Percentiles rank a stretch among this genome's conserved stretches.
These are phyloP conservation scores for Circinella umbellata DNA, from an alignment of 371 early-diverging fungal genomes.

Conservation along the genomic window DNA sequence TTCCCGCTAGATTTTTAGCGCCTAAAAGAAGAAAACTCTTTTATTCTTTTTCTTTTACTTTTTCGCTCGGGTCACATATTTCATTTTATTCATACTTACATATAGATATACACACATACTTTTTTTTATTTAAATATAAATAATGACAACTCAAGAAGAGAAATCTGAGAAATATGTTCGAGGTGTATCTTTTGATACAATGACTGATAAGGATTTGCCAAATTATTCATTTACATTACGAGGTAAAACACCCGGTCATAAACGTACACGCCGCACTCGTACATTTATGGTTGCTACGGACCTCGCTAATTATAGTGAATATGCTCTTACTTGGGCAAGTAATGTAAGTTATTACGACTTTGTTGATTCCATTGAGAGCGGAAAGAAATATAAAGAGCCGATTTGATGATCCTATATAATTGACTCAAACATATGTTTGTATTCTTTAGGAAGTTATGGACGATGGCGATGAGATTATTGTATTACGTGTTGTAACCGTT, in stretches of 20 bases:
- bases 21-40: not conserved
- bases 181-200: constrained; percentile 65
- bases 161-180: constrained; percentile 47
- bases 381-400: too few species aligned
- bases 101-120: not conserved
- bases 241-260: constrained; percentile 55
- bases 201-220: constrained; percentile 58
- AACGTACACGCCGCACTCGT: constrained; percentile 51
- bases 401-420: too few species aligned
- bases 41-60: not conserved
- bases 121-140: not conserved
- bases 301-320: constrained; percentile 62
- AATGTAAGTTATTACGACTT: constrained; percentile 35
- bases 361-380: not conserved
- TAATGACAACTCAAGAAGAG: not conserved
- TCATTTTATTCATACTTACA: too few species aligned
- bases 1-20: too few species aligned
- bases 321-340: constrained; percentile 62
- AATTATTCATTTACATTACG: constrained; percentile 64
- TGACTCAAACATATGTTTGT: too few species aligned
- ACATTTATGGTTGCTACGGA: constrained; percentile 68
- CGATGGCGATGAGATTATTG: constrained; percentile 64
- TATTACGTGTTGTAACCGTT: constrained; percentile 51
- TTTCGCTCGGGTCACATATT: not conserved
- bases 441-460: constrained; percentile 55